Base-by-base conservation (phyloP, 352 stramenopile species). In the Globisporangium orthogonon region DNA sequence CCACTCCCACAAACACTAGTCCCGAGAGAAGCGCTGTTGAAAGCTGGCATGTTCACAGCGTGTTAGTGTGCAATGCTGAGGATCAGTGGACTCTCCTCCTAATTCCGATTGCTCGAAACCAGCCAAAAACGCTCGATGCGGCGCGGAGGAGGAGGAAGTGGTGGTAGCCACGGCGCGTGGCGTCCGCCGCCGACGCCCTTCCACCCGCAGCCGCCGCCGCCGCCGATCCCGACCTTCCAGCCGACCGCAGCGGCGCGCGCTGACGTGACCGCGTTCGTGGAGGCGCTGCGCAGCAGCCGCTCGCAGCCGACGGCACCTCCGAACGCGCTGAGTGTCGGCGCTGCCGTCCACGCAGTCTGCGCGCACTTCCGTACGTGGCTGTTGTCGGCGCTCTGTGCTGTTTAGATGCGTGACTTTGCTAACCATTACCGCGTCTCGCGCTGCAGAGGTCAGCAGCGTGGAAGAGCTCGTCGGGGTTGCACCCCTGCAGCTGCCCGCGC, bases 221-320 rank as follows among this genome's bases (percentile, higher is more conserved):
- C 37, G 11, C 2, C 37, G 37, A 28, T 17, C 11, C 39, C 43
- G 10, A 18, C 2, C 28, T 52, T 15, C 15, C 15, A 17, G 10
- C 5, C 7, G 28, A n/a, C n/a, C 15, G 33, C 75, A 52, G 44
- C 46, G 52, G 29, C 67, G 0, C 71, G 82, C 52, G 69, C 68
- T 33, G 77, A 89, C 35, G 64, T 89, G 50, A 69, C 73, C 23
- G 67, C 73, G n/a, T 88, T 91, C 45, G 53, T 91, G 0, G 72
- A 89, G 51, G 48, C 49, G 0, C 73, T 87, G 35, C 75, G 81
- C 45, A 62, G 66, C 45, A 78, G 62, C 50, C 76, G 70, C 51
- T 89, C 82, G 53, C 73, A 66, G 65, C 63, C 63, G 0, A 61
- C 67, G 3, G 73, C 70, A 33, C 75, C 75, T 28, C 79, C 76